Evolutionary conservation across 208 protist species (phyloP).

Genomic region (Cochliopodium minus): DNA sequence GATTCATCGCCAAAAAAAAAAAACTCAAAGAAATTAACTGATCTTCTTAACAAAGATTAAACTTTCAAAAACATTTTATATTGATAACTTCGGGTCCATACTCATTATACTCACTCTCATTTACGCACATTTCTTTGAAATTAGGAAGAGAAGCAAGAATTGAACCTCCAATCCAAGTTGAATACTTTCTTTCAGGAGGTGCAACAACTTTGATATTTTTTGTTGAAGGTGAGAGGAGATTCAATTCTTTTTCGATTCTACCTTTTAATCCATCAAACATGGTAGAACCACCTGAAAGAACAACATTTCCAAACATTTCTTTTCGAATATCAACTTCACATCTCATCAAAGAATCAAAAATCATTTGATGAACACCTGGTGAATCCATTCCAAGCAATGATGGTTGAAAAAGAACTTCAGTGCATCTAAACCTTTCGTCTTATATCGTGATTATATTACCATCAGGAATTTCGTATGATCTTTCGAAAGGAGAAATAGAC

Average conservation of each 20-base stretch:
- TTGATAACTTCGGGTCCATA: conserved; percentile 60
- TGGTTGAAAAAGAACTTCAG: conserved; percentile 88
- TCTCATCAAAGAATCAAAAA: conserved; percentile 89
- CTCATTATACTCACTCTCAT: conserved; percentile 71
- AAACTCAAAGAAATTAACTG: too few relatives aligned
- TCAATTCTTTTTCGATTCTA: conserved; percentile 58
- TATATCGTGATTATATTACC: conserved; percentile 54
- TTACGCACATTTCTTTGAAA: conserved; percentile 69
- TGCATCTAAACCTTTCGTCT: conserved; percentile 63
- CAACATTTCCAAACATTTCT: conserved; percentile 51
- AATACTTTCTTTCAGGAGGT: conserved; percentile 51
- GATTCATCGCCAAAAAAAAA: too few relatives aligned
- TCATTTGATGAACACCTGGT: conserved; percentile 79
- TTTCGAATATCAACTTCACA: conserved; percentile 62
- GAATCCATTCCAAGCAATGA: conserved; percentile 74
- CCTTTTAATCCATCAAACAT: conserved; percentile 62
- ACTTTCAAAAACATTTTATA: too few relatives aligned
- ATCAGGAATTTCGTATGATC: conserved; percentile 48
- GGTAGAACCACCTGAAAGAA: conserved; percentile 49
- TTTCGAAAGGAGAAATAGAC: conserved; percentile 23
- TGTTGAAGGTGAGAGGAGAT: conserved; percentile 34
- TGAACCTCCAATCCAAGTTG: conserved; percentile 70
- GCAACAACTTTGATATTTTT: conserved; percentile 62
- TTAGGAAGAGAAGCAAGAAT: conserved; percentile 58
- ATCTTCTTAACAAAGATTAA: too few relatives aligned